Percentiles rank a stretch among this genome's conserved stretches.
Evolutionary conservation across 73 alveolate genomes (phyloP).

Genomic region (Tetrahymena borealis): DNA sequence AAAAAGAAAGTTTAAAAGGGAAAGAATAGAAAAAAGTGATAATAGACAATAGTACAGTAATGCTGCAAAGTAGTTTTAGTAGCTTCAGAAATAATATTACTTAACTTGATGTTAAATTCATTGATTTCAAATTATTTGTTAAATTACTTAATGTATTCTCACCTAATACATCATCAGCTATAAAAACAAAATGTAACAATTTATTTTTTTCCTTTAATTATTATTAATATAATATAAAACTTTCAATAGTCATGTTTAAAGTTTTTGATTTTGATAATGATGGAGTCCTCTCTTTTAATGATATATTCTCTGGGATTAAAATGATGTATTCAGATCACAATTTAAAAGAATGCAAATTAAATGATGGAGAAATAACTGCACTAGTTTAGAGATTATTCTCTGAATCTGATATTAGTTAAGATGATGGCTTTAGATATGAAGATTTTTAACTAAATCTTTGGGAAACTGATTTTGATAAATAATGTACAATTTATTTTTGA

Average conservation of each 20-base stretch:
- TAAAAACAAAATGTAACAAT: not conserved
- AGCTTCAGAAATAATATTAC: not conserved
- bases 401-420: not conserved
- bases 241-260: not conserved
- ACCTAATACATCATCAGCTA: not conserved
- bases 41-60: not conserved
- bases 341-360: not conserved
- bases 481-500: not conserved
- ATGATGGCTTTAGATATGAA: not conserved
- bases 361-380: not conserved
- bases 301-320: not conserved
- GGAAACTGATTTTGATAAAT: not conserved
- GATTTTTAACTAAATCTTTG: not conserved
- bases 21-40: not conserved
- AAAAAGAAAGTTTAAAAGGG: not conserved
- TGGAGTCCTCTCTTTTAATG: not conserved
- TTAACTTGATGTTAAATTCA: not conserved
- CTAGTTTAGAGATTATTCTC: not conserved
- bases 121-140: not conserved
- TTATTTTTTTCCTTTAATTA: not conserved
- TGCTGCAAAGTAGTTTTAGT: not conserved
- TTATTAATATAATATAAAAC: no score
- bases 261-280: not conserved
- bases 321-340: not conserved
- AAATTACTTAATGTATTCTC: not conserved